These are phyloP conservation scores for Pleurotus tuoliensis DNA, from an alignment of 768 basidiomycete genomes.

Conservation along the genomic window DNA sequence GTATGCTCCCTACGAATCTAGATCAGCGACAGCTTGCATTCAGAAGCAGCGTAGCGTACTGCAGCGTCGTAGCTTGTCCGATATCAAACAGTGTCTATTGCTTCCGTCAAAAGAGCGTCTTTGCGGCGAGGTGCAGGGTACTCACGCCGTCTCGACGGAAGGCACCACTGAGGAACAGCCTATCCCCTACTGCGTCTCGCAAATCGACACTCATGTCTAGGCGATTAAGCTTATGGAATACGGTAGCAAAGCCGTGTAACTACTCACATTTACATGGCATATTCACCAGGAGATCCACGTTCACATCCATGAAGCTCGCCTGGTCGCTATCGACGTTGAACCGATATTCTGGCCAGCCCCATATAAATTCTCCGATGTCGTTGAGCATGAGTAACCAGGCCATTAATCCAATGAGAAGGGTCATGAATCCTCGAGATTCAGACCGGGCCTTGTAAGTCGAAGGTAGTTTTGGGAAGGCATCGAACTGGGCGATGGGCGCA, in stretches of 20 bases:
- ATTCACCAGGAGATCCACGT: slow-evolving; percentile 89
- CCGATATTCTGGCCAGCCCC: slow-evolving; percentile 89
- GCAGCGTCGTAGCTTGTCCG: slow-evolving; percentile 72
- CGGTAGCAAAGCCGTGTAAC: background rate
- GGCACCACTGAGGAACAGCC: slow-evolving; percentile 74
- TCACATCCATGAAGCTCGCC: slow-evolving; percentile 68
- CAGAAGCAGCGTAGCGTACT: slow-evolving; percentile 32
- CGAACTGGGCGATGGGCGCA: slow-evolving; percentile 67
- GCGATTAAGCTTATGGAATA: background rate
- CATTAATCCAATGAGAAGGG: slow-evolving; percentile 62
- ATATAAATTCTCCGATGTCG: slow-evolving; percentile 87
- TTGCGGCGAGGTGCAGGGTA: slow-evolving; percentile 7
- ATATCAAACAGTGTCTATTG: slow-evolving; percentile 72
- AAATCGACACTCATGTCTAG: slow-evolving; percentile 85
- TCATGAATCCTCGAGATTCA: slow-evolving; percentile 78
- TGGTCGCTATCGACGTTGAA: slow-evolving; percentile 78
- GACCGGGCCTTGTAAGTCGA: slow-evolving; percentile 79
- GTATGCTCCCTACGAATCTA: slow-evolving; percentile 52
- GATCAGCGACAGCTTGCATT: slow-evolving; percentile 1
- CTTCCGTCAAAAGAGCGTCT: background rate
- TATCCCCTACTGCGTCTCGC: slow-evolving; percentile 90
- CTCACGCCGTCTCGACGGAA: slow-evolving; percentile 83
- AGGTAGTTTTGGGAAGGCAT: slow-evolving; percentile 85
- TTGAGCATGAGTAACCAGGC: slow-evolving; percentile 78
- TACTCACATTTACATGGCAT: slow-evolving; percentile 90